phyloP scores from a whole-genome alignment of 2,329 filamentous ascomycete genomes.

The Verticillium isaacii region DNA sequence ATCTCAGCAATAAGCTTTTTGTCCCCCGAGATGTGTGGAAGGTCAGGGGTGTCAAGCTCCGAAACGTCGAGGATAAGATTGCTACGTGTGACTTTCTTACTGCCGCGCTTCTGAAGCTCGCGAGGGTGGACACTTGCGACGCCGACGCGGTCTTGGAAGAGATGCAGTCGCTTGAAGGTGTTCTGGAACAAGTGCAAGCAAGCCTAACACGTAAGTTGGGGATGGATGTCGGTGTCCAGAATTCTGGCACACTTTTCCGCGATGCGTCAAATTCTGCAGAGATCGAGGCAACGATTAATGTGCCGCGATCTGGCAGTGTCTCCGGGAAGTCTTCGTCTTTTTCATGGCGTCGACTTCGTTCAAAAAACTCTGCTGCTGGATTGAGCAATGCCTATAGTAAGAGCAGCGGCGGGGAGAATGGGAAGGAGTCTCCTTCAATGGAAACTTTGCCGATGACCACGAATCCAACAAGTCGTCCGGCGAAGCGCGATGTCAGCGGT shows the following conservation, averaged over 20 bases:
- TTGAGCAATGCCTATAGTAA: constrained; percentile 48
- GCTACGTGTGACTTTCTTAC: constrained; percentile 87
- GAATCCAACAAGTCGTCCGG: constrained; percentile 59
- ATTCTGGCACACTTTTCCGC: constrained; percentile 69
- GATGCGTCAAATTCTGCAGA: constrained; percentile 53
- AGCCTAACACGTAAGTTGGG: constrained; percentile 78
- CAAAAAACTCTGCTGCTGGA: constrained; percentile 75
- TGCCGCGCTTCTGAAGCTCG: constrained; percentile 78
- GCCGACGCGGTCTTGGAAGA: constrained; percentile 90
- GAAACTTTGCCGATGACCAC: constrained; percentile 74
- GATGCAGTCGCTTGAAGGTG: constrained; percentile 81
- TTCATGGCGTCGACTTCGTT: constrained; percentile 84
- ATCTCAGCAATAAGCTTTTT: constrained; percentile 86
- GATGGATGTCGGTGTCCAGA: constrained; percentile 84
- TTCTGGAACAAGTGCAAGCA: constrained; percentile 81
- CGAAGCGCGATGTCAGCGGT: constrained; percentile 65
- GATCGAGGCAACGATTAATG: constrained; percentile 30
- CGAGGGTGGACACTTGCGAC: constrained; percentile 80
- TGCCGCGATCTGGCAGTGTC: constrained; percentile 55
- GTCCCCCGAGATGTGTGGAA: constrained; percentile 90
- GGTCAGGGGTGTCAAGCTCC: constrained; percentile 89
- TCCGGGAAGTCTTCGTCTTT: constrained; percentile 74
- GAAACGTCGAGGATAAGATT: constrained; percentile 88
- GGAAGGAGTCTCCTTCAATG: constrained; percentile 58
- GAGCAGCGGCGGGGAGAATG: constrained; percentile 29